phyloP scores from a whole-genome alignment of 1,139 yeast genomes.

The Hyphopichia pseudoburtonii region DNA sequence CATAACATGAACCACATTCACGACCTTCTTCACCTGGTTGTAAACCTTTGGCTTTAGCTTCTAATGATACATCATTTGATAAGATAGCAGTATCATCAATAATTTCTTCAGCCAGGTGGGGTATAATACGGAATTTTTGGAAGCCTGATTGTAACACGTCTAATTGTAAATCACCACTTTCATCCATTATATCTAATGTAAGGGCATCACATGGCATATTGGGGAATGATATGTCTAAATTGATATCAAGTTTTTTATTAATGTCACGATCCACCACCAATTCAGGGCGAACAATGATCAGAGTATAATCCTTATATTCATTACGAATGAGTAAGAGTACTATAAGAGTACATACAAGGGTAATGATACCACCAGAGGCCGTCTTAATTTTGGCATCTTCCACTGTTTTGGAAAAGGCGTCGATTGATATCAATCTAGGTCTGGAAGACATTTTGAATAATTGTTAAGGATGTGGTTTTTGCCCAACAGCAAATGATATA shows the following conservation, averaged over 20 bases:
- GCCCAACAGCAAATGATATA: too few species aligned
- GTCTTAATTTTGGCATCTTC: constrained; percentile 92
- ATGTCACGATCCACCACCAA: constrained; percentile 87
- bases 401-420: constrained; percentile 91
- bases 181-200: constrained; percentile 62
- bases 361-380: constrained; percentile 85
- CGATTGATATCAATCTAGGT: constrained; percentile 63
- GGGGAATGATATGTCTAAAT: constrained; percentile 80
- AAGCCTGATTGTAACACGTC: constrained; percentile 74
- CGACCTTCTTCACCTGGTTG: constrained; percentile 40
- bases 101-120: constrained; percentile 26
- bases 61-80: constrained; percentile 27
- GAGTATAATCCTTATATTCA: constrained; percentile 75
- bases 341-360: constrained; percentile 64
- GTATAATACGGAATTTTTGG: constrained; percentile 61
- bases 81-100: constrained; percentile 30
- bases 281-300: constrained; percentile 71
- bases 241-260: constrained; percentile 71
- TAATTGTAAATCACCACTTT: constrained; percentile 78
- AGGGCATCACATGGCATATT: constrained; percentile 75
- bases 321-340: constrained; percentile 63
- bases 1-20: constrained; percentile 90
- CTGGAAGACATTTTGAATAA: constrained; percentile 27
- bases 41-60: constrained; percentile 35
- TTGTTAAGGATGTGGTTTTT: too few species aligned